These are phyloP conservation scores for Hymenoscyphus fructigenus DNA, from an alignment of 2,329 filamentous ascomycete species.

Conservation along the genomic window DNA sequence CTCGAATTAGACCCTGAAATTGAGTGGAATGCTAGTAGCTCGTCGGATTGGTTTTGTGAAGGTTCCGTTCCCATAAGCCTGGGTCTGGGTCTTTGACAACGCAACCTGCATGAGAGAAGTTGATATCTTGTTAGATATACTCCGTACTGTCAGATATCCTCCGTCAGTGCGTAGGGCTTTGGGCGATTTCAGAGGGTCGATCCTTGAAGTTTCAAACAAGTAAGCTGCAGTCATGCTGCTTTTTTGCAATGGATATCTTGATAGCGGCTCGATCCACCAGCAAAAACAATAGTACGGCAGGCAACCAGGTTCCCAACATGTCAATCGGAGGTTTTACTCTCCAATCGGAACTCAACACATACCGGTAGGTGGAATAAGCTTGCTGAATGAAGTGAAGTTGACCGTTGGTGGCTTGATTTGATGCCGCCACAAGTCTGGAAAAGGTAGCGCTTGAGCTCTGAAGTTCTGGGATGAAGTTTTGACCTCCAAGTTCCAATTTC, in stretches of 20 bases:
- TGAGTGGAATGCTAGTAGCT: too few species aligned
- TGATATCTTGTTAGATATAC: too few species aligned
- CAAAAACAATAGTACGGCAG: too few species aligned
- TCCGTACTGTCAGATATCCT: too few species aligned
- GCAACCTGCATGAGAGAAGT: too few species aligned
- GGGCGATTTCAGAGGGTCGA: background rate
- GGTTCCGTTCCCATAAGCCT: too few species aligned
- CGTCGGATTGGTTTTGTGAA: too few species aligned
- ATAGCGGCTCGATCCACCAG: background rate
- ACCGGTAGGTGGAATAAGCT: background rate
- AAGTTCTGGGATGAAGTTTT: background rate
- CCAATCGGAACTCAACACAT: background rate
- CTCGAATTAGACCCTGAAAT: background rate
- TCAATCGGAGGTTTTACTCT: constrained; percentile 1
- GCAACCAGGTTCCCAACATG: background rate
- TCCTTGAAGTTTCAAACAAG: background rate
- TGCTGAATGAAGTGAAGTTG: background rate
- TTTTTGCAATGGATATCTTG: background rate
- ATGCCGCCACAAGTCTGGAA: background rate
- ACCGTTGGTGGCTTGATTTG: background rate
- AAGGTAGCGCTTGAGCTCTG: background rate
- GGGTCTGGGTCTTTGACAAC: too few species aligned
- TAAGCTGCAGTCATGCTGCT: background rate
- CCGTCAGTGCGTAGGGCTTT: background rate
- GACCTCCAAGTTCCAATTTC: too few species aligned